Percentiles rank a stretch among this genome's conserved stretches.
These are phyloP conservation scores for Coccomyxa subellipsoidea DNA, from an alignment of 163 green algal species.

Conservation along the genomic window DNA sequence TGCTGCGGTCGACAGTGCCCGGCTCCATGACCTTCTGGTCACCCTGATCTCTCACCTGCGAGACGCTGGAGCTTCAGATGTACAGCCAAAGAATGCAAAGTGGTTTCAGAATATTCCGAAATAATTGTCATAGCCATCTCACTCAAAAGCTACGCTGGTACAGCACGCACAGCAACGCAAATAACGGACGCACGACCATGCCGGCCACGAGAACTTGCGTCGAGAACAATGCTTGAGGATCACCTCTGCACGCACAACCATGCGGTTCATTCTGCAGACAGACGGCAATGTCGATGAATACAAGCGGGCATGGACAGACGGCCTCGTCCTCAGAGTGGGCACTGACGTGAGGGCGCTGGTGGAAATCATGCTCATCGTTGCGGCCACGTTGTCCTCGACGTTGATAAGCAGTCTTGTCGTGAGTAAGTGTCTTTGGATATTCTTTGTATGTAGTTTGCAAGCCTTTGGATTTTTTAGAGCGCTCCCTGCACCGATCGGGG, in stretches of 20 bases:
- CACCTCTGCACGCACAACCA: slow-evolving; percentile 2
- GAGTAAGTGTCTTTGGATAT: no score
- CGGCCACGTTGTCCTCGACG: background rate
- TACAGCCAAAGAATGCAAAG: no score
- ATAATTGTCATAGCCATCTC: no score
- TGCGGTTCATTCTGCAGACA: background rate
- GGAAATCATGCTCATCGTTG: background rate
- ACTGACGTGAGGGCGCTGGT: background rate
- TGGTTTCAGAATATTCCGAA: no score
- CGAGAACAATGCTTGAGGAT: background rate
- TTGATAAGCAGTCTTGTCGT: no score
- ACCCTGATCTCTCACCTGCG: background rate
- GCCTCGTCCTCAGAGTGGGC: background rate
- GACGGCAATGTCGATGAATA: background rate
- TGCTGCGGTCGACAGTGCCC: slow-evolving; percentile 10
- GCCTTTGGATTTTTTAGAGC: no score
- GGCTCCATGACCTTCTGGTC: slow-evolving; percentile 6
- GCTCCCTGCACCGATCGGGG: no score
- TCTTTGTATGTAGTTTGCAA: no score
- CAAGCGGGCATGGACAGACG: background rate
- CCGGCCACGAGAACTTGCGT: no score
- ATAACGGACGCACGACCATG: no score
- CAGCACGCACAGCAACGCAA: no score
- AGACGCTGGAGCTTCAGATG: background rate
- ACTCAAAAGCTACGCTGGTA: no score